Conservation (phyloP, 176 grass and related monocot genomes). For the Phragmites australis region DNA sequence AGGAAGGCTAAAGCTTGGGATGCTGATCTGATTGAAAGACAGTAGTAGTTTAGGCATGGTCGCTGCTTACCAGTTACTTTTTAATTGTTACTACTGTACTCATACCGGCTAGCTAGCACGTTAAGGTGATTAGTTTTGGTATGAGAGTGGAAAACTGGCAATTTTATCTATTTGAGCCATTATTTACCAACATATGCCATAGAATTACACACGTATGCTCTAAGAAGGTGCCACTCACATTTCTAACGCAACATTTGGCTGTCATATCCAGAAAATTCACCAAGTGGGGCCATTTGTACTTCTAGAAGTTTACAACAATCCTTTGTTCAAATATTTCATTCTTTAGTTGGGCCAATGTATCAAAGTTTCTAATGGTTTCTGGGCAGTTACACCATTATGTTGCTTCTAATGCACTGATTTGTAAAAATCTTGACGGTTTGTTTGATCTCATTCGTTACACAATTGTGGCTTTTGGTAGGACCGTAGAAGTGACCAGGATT, state of each 20-base stretch:
- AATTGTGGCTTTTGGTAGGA: background rate
- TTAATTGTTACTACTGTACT: background rate
- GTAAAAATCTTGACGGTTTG: background rate
- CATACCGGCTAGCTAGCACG: background rate
- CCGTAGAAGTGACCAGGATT: constrained; percentile 9
- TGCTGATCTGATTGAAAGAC: background rate
- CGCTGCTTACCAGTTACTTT: background rate
- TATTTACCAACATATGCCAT: background rate
- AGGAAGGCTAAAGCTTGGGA: background rate
- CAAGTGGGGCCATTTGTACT: background rate
- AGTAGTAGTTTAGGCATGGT: background rate
- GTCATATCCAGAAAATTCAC: background rate
- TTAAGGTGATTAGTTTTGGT: constrained; percentile 10
- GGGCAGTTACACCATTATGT: background rate
- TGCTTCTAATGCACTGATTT: constrained; percentile 14
- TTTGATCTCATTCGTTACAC: background rate
- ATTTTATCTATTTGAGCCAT: background rate
- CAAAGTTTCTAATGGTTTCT: background rate
- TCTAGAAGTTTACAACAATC: background rate
- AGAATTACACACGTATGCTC: constrained; percentile 6
- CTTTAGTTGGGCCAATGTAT: background rate
- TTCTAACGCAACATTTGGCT: constrained; percentile 11
- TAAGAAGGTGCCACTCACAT: background rate
- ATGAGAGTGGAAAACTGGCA: background rate
- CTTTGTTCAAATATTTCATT: constrained; percentile 1